Conservation (phyloP, 768 basidiomycete genomes). For the Termitomyces sp. region DNA sequence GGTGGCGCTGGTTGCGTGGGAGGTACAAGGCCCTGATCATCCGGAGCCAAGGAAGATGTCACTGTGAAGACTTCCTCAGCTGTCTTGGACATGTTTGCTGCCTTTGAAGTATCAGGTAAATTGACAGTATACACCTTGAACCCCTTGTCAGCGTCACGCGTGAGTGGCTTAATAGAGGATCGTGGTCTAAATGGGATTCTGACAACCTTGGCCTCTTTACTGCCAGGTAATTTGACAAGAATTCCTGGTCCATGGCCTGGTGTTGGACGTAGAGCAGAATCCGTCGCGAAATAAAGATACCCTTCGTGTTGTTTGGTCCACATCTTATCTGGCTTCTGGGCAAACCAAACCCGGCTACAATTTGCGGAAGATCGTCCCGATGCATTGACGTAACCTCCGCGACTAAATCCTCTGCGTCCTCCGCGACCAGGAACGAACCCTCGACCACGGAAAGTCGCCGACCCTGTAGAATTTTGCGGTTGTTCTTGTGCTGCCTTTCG, state of each 20-base stretch:
- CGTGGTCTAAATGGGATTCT: conserved; percentile 25
- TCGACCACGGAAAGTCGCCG: conserved; percentile 34
- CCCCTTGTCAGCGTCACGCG: conserved; percentile 20
- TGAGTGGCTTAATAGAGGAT: conserved; percentile 11
- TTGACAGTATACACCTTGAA: conserved; percentile 49
- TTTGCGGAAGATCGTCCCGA: conserved; percentile 24
- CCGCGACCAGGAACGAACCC: conserved; percentile 42
- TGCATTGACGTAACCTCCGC: conserved; percentile 34
- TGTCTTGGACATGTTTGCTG: conserved; percentile 10
- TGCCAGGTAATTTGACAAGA: conserved; percentile 61
- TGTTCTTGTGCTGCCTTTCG: conserved; percentile 30
- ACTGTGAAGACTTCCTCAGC: conserved; percentile 52
- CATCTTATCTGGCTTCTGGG: conserved; percentile 70
- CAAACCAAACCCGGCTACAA: conserved; percentile 56
- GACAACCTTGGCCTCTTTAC: conserved; percentile 35
- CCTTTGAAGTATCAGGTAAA: conserved; percentile 38
- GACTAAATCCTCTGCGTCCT: conserved; percentile 36
- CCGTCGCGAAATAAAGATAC: conserved; percentile 53
- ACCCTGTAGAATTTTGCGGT: conserved; percentile 24
- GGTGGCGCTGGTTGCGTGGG: conserved; percentile 14
- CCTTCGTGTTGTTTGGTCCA: conserved; percentile 84
- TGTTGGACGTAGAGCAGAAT: conserved; percentile 53
- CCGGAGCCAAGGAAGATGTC: conserved; percentile 39
- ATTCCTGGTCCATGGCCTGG: conserved; percentile 46
- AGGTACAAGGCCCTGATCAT: conserved; percentile 25